Evolutionary conservation across 495 filamentous ascomycete genomes (phyloP).

Genomic region (Podospora pseudoanserina): DNA sequence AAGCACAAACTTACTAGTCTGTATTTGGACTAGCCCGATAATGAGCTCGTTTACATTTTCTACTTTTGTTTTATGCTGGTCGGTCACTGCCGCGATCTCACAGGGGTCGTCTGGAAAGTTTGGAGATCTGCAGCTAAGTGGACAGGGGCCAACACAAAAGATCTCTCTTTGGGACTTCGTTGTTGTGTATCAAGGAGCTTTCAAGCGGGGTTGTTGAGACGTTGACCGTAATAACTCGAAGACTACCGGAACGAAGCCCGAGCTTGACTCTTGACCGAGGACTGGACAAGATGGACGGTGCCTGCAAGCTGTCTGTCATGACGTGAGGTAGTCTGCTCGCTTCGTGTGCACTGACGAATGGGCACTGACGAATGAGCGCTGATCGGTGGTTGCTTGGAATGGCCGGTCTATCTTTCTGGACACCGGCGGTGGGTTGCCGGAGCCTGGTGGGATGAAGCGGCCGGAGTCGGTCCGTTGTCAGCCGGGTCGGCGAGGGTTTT

Average conservation of each 20-base stretch:
- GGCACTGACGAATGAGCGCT: background rate
- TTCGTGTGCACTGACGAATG: background rate
- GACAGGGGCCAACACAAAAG: background rate
- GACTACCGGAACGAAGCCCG: background rate
- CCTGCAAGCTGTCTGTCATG: background rate
- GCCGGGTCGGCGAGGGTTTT: background rate
- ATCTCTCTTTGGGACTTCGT: background rate
- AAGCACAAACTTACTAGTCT: background rate
- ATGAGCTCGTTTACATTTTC: background rate
- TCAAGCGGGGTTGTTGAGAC: background rate
- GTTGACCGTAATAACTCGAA: background rate
- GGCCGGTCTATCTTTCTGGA: background rate
- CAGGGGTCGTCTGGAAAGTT: background rate
- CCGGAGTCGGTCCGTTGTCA: background rate
- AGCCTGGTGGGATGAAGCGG: background rate
- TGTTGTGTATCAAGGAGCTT: background rate
- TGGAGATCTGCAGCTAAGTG: background rate
- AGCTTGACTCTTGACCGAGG: background rate
- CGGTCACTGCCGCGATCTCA: background rate
- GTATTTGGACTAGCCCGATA: background rate
- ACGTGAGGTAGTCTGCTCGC: background rate
- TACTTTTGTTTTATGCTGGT: background rate
- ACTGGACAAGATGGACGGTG: background rate
- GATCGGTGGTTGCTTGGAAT: background rate
- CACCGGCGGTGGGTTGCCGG: background rate